A percentile compares a stretch with the other conserved stretches of the same genome.
phyloP scores from a whole-genome alignment of 2,329 filamentous ascomycete species.

The Stylonectria norvegica region DNA sequence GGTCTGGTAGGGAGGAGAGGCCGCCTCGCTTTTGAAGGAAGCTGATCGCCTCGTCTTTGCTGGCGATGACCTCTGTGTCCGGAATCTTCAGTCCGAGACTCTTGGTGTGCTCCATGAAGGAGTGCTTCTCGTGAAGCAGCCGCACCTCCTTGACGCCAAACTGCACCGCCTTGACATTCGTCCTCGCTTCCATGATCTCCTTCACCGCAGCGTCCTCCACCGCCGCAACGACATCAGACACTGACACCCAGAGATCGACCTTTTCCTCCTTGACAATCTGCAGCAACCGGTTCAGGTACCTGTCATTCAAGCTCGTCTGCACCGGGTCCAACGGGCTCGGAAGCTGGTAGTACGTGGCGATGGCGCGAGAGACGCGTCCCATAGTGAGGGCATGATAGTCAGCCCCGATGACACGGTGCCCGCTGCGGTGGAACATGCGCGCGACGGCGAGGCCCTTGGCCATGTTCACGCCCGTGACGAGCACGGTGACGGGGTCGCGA shows the following conservation, averaged over 20 bases:
- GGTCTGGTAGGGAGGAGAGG: constrained; percentile 19
- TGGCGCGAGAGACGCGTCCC: constrained; percentile 55
- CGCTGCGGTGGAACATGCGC: constrained; percentile 59
- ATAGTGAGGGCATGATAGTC: constrained; percentile 55
- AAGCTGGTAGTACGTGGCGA: constrained; percentile 53
- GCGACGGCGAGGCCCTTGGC: constrained; percentile 66
- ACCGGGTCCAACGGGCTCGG: constrained; percentile 25
- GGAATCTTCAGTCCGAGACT: constrained; percentile 53
- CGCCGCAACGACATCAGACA: constrained; percentile 64
- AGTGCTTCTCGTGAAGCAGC: constrained; percentile 61
- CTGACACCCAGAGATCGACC: constrained; percentile 70
- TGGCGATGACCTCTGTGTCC: constrained; percentile 51
- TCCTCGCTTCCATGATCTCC: constrained; percentile 55
- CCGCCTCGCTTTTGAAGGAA: constrained; percentile 42
- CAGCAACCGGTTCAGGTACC: constrained; percentile 56
- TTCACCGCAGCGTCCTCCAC: constrained; percentile 65
- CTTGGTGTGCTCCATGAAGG: constrained; percentile 58
- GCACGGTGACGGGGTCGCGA: constrained; percentile 43
- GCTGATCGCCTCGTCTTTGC: constrained; percentile 47
- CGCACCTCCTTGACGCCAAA: constrained; percentile 55
- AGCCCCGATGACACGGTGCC: constrained; percentile 69
- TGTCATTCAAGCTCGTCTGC: constrained; percentile 27
- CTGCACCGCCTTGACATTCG: constrained; percentile 60
- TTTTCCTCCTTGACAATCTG: constrained; percentile 57
- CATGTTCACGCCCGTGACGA: constrained; percentile 72